Conservation (phyloP, 2,329 filamentous ascomycete genomes). For the Venturia pyrina region DNA sequence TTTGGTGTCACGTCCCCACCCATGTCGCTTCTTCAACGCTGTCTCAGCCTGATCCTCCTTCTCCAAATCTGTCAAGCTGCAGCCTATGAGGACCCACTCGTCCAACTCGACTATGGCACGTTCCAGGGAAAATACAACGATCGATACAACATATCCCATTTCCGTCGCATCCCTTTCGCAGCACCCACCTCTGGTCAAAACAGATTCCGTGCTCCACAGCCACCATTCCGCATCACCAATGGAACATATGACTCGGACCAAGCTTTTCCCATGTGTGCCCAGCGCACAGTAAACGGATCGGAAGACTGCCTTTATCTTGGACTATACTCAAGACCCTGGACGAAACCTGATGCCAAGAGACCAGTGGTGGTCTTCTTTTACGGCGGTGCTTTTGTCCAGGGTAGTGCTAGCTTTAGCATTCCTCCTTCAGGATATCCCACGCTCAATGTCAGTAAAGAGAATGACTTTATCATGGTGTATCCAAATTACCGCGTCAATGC, state of each 20-base stretch:
- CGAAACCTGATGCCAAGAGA: constrained; percentile 25
- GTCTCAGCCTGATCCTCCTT: not conserved
- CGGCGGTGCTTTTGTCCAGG: constrained; percentile 52
- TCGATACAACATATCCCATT: constrained; percentile 49
- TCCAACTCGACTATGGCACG: constrained; percentile 27
- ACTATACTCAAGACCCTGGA: constrained; percentile 50
- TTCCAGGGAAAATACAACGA: constrained; percentile 44
- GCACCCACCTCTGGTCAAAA: constrained; percentile 48
- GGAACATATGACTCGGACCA: constrained; percentile 46
- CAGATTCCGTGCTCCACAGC: constrained; percentile 52
- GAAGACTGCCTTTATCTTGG: constrained; percentile 55
- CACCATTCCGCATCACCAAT: constrained; percentile 37
- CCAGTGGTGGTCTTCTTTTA: constrained; percentile 53
- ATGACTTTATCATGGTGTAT: constrained; percentile 43
- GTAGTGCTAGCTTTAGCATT: constrained; percentile 35
- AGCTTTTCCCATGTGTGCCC: constrained; percentile 48
- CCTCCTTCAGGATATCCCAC: constrained; percentile 49
- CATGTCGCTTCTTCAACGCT: not conserved
- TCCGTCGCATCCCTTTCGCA: constrained; percentile 51
- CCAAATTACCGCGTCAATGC: constrained; percentile 49
- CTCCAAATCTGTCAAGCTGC: not conserved
- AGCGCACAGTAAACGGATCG: constrained; percentile 43
- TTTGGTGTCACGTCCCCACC: not conserved
- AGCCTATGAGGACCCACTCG: constrained; percentile 16
- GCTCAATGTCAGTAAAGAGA: constrained; percentile 42